These are phyloP conservation scores for Larix kaempferi DNA, from an alignment of 75 land plant species.

Conservation along the genomic window DNA sequence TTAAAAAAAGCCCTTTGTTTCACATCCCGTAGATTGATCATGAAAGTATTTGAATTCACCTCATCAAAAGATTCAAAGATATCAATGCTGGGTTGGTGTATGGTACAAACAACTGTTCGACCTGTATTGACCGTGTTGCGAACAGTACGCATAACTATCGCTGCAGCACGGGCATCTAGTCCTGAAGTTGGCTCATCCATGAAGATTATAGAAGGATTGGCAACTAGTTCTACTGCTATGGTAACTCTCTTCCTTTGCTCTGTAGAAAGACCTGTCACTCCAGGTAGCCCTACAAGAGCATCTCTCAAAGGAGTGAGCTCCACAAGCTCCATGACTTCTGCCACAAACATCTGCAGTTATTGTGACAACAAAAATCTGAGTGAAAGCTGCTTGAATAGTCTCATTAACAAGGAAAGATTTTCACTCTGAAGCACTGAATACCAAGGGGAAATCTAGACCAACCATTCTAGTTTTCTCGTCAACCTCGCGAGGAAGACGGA, in stretches of 20 bases:
- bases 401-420: not conserved
- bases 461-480: slow-evolving; percentile 17
- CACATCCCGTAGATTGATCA: no score
- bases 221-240: slow-evolving; percentile 61
- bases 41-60: slow-evolving; percentile 17
- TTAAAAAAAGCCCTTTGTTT: not conserved
- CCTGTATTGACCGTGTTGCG: slow-evolving; percentile 65
- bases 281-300: slow-evolving; percentile 62
- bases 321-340: slow-evolving; percentile 59
- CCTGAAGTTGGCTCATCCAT: slow-evolving; percentile 74
- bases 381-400: not conserved
- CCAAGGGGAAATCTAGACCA: no score
- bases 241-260: slow-evolving; percentile 62
- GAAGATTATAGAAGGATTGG: slow-evolving; percentile 69
- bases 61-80: slow-evolving; percentile 69
- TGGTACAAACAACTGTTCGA: slow-evolving; percentile 66
- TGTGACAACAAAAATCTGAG: not conserved
- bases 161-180: slow-evolving; percentile 65
- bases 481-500: slow-evolving; percentile 19
- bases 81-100: slow-evolving; percentile 69
- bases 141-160: slow-evolving; percentile 66
- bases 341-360: slow-evolving; percentile 51
- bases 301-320: slow-evolving; percentile 38
- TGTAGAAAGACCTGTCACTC: slow-evolving; percentile 50
- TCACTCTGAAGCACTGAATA: not conserved